Base-by-base conservation (phyloP, 2,329 filamentous ascomycete genomes). In the Emergomyces pasteurianus region DNA sequence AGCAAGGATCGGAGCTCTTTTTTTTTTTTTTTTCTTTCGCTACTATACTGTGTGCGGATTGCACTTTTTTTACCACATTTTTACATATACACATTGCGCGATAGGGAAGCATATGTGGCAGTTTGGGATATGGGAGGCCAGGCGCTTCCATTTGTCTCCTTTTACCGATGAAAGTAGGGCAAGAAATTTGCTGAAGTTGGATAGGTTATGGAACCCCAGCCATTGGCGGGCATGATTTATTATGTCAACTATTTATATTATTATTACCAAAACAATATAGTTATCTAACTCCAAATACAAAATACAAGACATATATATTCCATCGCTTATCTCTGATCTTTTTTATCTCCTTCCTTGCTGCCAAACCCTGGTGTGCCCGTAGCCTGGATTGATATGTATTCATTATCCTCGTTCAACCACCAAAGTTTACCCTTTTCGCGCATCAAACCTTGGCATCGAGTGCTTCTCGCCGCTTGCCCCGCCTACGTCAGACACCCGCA, bases 401-500 rank as follows among this genome's bases (percentile, higher is more conserved):
- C 31, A 31, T 31, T 31, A 31, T 31, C 7, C 7, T 31, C n/a
- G n/a, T n/a, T n/a, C n/a, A n/a, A n/a, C n/a, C n/a, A n/a, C n/a
- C n/a, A n/a, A n/a, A n/a, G n/a, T n/a, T n/a, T n/a, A n/a, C n/a
- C n/a, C n/a, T n/a, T n/a, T n/a, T n/a, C n/a, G n/a, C n/a, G n/a
- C n/a, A n/a, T n/a, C n/a, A 1, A n/a, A 10, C 28, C 34, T 62
- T 49, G 49, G 36, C 36, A 31, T 18, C 47, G 42, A 18, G 28
- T 50, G 58, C 47, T n/a, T 34, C 47, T 49, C 23, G 49, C 46
- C 43, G 53, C 53, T n/a, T 42, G 61, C 61, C 61, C 60, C 58
- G 60, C 58, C 62, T 62, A 63, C 62, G 62, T 63, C 62, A 63
- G 60, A 62, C 36, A 23, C 40, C 50, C 6, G 34, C 34, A 14